A percentile compares a stretch with the other conserved stretches of the same genome.
phyloP scores from a whole-genome alignment of 2,329 filamentous ascomycete species.

The Hypoxylon rubiginosum region DNA sequence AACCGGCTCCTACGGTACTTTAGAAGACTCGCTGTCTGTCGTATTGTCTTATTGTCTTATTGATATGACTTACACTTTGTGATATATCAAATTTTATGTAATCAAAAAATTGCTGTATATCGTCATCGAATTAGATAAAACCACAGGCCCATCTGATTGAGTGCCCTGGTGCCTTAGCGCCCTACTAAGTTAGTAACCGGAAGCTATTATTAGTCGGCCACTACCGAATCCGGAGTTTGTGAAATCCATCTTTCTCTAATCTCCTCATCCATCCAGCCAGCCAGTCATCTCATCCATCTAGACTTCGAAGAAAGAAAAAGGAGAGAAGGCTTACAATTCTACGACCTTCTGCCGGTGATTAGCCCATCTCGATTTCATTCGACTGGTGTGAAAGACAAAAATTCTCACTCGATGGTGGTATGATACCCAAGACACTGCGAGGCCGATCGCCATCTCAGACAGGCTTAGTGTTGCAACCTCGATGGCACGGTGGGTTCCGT shows the following conservation, averaged over 20 bases:
- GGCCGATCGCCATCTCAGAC: slow-evolving; percentile 40
- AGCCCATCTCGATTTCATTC: slow-evolving; percentile 18
- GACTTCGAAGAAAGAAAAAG: slow-evolving; percentile 15
- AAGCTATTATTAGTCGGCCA: not conserved
- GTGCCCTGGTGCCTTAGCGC: not conserved
- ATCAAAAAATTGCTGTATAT: not conserved
- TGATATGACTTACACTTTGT: not conserved
- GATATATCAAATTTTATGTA: slow-evolving; percentile 3
- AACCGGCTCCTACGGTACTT: not conserved
- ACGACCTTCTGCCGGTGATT: slow-evolving; percentile 16
- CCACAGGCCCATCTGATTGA: not conserved
- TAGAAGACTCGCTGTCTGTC: too few relatives aligned
- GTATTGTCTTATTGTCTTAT: not conserved
- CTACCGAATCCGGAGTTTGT: slow-evolving; percentile 18
- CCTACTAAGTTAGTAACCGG: not conserved
- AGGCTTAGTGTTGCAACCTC: slow-evolving; percentile 33
- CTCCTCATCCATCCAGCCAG: not conserved
- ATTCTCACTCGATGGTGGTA: slow-evolving; percentile 35
- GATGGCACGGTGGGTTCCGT: slow-evolving; percentile 33
- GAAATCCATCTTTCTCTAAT: not conserved
- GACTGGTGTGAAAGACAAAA: slow-evolving; percentile 8
- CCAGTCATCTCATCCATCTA: too few relatives aligned
- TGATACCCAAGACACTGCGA: slow-evolving; percentile 29
- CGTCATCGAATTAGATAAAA: slow-evolving; percentile 8
- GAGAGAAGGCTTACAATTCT: slow-evolving; percentile 21